Base-by-base conservation (phyloP, 2,329 filamentous ascomycete genomes). In the Calonectria pseudoreteaudii region DNA sequence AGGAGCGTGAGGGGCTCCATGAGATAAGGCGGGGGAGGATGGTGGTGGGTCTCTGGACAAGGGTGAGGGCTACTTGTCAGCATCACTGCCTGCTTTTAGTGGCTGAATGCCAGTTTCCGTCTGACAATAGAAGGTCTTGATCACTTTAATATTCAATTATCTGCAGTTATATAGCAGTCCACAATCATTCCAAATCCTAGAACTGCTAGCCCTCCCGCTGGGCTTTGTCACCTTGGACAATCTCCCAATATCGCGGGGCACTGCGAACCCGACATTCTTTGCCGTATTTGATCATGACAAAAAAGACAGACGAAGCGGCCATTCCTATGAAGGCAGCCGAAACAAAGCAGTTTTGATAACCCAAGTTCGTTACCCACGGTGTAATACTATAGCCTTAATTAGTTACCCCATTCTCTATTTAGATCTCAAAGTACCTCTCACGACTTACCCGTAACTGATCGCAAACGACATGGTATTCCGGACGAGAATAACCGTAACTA, bases 211-310 rank as follows among this genome's bases (percentile, higher is more conserved):
- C 14, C n/a, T 52, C 28, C 56, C 53, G 64, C 36, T 74, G 44
- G 20, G 36, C 23, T 34, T 66, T 74, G 44, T 74, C 65, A 9
- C 26, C 36, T 6, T 38, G 20, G 2, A 74, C 77, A n/a, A 80
- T 38, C 28, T 74, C 64, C 36, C 58, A 62, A 23, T 78, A 80
- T 18, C 74, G 74, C 1, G 38, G 9, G 1, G 77, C 73, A 20
- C 74, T 80, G 34, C 66, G 73, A 13, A 72, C 60, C 4, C 82
- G 76, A 10, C 83, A 66, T 3, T 28, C 47, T 75, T 84, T 84
- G 1, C 89, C 89, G 72, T 83, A 90, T 75, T 84, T 87, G 14
- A 90, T 85, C 76, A 90, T 86, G 1, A 86, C 58, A 14, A 90
- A 80, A 77, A 86, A 84, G 18, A 84, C 85, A 36, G 85, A 78